A percentile compares a stretch with the other conserved stretches of the same genome.
These are phyloP conservation scores for Nemania serpens DNA, from an alignment of 2,329 filamentous ascomycete genomes.

Conservation along the genomic window DNA sequence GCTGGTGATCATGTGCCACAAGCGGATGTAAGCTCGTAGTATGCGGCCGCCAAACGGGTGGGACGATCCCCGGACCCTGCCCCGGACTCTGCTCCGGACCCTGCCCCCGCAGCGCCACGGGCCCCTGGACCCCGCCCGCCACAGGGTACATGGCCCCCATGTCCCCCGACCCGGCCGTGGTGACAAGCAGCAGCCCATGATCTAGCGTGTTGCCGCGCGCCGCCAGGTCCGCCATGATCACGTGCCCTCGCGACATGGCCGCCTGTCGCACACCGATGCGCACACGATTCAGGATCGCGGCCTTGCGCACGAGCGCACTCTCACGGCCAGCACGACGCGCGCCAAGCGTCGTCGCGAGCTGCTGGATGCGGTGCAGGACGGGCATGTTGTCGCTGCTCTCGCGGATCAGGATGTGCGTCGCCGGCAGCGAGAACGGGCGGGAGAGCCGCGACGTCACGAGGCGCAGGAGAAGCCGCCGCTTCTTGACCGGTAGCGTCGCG, in stretches of 20 bases:
- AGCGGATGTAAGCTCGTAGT: constrained; percentile 30
- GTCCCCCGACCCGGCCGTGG: constrained; percentile 26
- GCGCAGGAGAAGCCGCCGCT: constrained; percentile 65
- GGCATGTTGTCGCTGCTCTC: constrained; percentile 54
- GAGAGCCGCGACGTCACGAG: constrained; percentile 74
- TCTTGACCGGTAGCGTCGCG: constrained; percentile 61
- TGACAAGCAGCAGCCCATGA: constrained; percentile 43
- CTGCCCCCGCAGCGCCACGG: background rate
- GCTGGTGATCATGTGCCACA: constrained; percentile 1
- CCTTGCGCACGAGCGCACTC: constrained; percentile 61
- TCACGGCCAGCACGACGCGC: constrained; percentile 52
- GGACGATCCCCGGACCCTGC: constrained; percentile 10
- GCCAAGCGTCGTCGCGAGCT: constrained; percentile 47
- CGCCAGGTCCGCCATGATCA: constrained; percentile 41
- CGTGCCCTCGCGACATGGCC: constrained; percentile 40
- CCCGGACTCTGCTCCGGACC: background rate
- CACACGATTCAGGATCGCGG: constrained; percentile 68
- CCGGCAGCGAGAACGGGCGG: constrained; percentile 69
- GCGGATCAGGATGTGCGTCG: constrained; percentile 70
- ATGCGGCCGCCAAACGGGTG: constrained; percentile 37
- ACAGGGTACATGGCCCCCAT: constrained; percentile 3
- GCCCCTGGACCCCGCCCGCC: background rate
- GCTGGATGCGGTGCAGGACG: constrained; percentile 49
- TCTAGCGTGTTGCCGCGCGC: constrained; percentile 43
- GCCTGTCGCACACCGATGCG: constrained; percentile 52